A percentile compares a stretch with the other conserved stretches of the same genome.
phyloP scores from a whole-genome alignment of 2,329 filamentous ascomycete species.

The Colletotrichum sp. region DNA sequence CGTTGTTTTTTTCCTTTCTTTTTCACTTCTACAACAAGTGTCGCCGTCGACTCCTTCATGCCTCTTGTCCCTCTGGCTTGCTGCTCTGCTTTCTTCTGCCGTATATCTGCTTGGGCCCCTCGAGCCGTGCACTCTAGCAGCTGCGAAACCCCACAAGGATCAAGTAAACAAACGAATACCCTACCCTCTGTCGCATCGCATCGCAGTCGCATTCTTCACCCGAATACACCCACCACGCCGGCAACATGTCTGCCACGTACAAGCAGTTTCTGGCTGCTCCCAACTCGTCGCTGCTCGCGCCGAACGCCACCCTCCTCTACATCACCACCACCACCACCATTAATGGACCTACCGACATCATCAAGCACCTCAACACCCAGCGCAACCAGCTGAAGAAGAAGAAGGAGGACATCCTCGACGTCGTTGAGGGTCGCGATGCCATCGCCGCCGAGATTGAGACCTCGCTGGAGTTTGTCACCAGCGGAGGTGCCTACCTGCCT shows the following conservation, averaged over 20 bases:
- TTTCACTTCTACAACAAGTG: background rate
- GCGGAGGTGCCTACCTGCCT: constrained; percentile 87
- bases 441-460: constrained; percentile 83
- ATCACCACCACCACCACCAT: constrained; percentile 85
- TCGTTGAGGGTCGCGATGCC: constrained; percentile 73
- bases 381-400: constrained; percentile 82
- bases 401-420: constrained; percentile 75
- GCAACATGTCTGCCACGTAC: constrained; percentile 58
- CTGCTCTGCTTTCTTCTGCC: constrained; percentile 7
- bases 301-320: constrained; percentile 79
- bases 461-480: constrained; percentile 78
- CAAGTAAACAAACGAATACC: background rate
- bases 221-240: background rate
- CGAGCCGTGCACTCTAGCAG: constrained; percentile 3
- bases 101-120: constrained; percentile 10
- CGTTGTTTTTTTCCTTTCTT: constrained; percentile 10
- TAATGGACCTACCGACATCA: constrained; percentile 73
- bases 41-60: background rate
- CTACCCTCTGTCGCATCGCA: background rate
- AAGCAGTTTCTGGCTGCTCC: constrained; percentile 75
- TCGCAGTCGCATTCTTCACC: background rate
- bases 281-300: constrained; percentile 65
- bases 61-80: constrained; percentile 6
- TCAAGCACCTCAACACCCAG: constrained; percentile 79
- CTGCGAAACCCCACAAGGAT: background rate